Base-by-base conservation (phyloP, 2,329 filamentous ascomycete species). In the Bipolaris gigantea region DNA sequence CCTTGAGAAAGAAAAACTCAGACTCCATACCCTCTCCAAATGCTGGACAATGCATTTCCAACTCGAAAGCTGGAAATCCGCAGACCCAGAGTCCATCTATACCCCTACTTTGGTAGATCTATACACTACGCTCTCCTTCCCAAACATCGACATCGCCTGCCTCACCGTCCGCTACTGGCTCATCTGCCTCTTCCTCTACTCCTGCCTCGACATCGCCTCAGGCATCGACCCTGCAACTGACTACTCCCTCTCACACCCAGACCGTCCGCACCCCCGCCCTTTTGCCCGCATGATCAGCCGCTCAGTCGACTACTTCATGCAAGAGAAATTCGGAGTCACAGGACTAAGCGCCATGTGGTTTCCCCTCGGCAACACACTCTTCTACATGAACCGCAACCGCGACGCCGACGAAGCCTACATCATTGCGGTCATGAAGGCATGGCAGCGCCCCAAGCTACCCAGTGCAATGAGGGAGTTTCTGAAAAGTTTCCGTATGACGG, bases 91-190 rank as follows among this genome's bases (percentile, higher is more conserved):
- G 9, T 51, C 57, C n/a, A 53, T 67, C 9, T 59, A 58, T 9
- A 48, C 38, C 4, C 60, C 65, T 19, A 49, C 51, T 2, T 42
- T 45, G 2, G 39, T 41, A 13, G 56, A 64, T 21, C 42, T 51
- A 3, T 48, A 56, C 8, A 50, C 41, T 5, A 58, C 57, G 2
- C 55, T 67, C 3, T 52, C 39, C 1, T 66, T 70, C 18, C 50
- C 61, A 7, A 55, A 57, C 18, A 41, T 65, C 13, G 40, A 56
- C 11, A 47, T 53, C 4, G 68, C 64, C 1, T 62, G 59, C 10
- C 44, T 68, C 13, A 62, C 66, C 0, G 19, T 64, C 16, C 48
- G 59, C 8, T 71, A 71, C 55, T 72, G 68, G 66, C 50, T 64
- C 1, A 59, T 49, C 6, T 56, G 56, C 21, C 58, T 69, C 5